A percentile compares a stretch with the other conserved stretches of the same genome.
phyloP scores from a whole-genome alignment of 2,329 filamentous ascomycete genomes.

The Venturia pyrina region DNA sequence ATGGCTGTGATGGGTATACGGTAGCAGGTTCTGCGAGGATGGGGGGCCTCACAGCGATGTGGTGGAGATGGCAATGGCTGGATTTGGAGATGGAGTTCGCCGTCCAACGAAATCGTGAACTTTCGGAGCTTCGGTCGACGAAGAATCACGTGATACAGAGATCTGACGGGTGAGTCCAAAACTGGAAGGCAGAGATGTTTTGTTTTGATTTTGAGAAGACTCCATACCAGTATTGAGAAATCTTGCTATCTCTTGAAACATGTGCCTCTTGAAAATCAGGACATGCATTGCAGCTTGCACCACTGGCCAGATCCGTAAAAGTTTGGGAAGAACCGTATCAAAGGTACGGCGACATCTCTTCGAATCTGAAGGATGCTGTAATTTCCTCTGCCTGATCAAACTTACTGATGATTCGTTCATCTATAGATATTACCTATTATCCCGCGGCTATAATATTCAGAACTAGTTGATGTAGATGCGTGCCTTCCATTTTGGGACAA shows the following conservation, averaged over 20 bases:
- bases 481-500: not conserved
- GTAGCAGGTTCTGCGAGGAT: conserved; percentile 6
- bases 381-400: not conserved
- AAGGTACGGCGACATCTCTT: not conserved
- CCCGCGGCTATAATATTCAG: too few species aligned
- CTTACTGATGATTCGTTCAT: not conserved
- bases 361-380: not conserved
- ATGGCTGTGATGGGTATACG: conserved; percentile 40
- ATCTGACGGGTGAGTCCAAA: not conserved
- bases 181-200: not conserved
- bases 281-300: too few species aligned
- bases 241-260: too few species aligned
- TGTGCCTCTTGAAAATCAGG: too few species aligned
- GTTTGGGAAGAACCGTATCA: not conserved
- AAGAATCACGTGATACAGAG: not conserved
- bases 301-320: too few species aligned
- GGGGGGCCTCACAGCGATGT: not conserved
- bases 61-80: conserved; percentile 7
- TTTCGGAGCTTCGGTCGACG: not conserved
- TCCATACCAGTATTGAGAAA: too few species aligned
- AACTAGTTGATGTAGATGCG: not conserved
- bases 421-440: too few species aligned
- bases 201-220: not conserved
- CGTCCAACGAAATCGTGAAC: conserved; percentile 1
- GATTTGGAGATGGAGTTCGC: not conserved